Evolutionary conservation across 768 basidiomycete genomes (phyloP), one percentile per base, ranked within the genome.

Genomic region (Macrolepiota albuminosa): DNA sequence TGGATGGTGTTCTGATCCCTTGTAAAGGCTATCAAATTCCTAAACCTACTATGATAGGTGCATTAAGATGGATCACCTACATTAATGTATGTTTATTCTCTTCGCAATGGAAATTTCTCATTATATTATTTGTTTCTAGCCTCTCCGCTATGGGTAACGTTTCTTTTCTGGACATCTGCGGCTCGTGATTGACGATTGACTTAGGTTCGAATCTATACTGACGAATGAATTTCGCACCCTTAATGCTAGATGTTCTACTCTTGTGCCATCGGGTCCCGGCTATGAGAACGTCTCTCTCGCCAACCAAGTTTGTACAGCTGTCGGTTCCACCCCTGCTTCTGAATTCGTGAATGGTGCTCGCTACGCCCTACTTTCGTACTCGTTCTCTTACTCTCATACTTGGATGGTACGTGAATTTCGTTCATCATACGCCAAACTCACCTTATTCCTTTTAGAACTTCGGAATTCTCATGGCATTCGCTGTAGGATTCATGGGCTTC

Each of bases 221-320:
- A 77, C 84, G 24, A 95, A 94, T 73, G 92, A 96, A 71, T 94
- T 95, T 73, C 83, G 81, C 62, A 86, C 82, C 0, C 71, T 89
- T 6, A 69, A 87, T 21, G 90, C 86, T 45, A 66, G 70, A 16
- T 88, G 87, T 68, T 74, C 86, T 31, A 71, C 74, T 36, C 73
- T 89, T 14, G 82, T 86, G 0, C 86, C 89, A 4, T 78, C 75
- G 3, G 88, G 88, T 0, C 75, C 86, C 2, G 82, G 83, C 1
- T 91, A 91, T 62, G 81, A 81, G 63, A 75, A 76, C 21, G 70
- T 87, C 39, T 67, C 78, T 0, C 62, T 87, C 14, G 68, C 65
- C 5, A 90, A 93, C 68, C 91, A 93, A 72, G 87, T 88, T 1
- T 95, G 93, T 69, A 83, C 89, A 2, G 78, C 85, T 0, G 77